Conservation (phyloP, 106 monocot species). For the Allium sativum region DNA sequence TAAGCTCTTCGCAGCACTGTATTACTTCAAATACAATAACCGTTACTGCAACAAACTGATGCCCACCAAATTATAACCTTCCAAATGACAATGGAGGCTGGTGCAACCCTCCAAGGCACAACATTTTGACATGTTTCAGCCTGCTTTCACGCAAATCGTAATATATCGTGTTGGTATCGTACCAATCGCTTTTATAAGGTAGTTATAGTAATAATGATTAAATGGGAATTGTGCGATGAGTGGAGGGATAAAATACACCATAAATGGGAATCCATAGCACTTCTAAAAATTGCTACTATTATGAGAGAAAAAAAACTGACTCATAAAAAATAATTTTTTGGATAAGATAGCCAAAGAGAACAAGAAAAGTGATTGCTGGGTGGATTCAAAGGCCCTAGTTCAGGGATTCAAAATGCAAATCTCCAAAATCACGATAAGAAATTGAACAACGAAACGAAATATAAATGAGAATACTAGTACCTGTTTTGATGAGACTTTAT, state of each 20-base stretch:
- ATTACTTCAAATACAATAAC: slow-evolving; percentile 2
- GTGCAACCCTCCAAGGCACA: slow-evolving; percentile 34
- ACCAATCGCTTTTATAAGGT: slow-evolving; percentile 35
- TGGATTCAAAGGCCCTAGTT: too few relatives aligned
- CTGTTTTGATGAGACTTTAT: too few relatives aligned
- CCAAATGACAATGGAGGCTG: slow-evolving; percentile 26
- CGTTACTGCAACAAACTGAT: slow-evolving; percentile 40
- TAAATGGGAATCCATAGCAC: slow-evolving; percentile 25
- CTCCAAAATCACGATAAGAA: too few relatives aligned
- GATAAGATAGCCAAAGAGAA: too few relatives aligned
- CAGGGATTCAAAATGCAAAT: too few relatives aligned
- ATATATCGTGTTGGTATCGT: slow-evolving; percentile 20
- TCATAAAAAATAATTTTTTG: too few relatives aligned
- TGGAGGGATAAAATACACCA: slow-evolving; percentile 40
- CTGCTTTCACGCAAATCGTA: slow-evolving; percentile 19
- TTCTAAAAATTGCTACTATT: too few relatives aligned
- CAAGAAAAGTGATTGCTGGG: too few relatives aligned
- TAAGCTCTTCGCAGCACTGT: slow-evolving; percentile 20
- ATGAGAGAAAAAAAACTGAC: too few relatives aligned
- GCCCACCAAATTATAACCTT: slow-evolving; percentile 19
- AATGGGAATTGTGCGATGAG: slow-evolving; percentile 8
- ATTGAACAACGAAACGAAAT: too few relatives aligned
- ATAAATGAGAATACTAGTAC: too few relatives aligned
- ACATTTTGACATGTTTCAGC: slow-evolving; percentile 35
- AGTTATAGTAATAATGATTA: too few relatives aligned